Evolutionary conservation across 768 basidiomycete species (phyloP).

Genomic region (Podaxis pistillaris): DNA sequence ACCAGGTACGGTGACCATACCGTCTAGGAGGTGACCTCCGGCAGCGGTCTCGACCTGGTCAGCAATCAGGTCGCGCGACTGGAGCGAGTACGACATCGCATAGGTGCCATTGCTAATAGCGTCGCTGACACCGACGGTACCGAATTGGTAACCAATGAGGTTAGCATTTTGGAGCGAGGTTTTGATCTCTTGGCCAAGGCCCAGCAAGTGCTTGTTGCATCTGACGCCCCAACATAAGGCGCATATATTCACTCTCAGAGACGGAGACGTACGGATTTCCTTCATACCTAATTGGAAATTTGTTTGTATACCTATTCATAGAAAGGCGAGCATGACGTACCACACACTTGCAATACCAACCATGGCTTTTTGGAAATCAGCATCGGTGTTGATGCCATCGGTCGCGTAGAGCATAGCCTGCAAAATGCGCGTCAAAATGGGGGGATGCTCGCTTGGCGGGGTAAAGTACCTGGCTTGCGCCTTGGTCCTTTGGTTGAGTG

Average conservation of each 20-base stretch:
- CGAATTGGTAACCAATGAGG: constrained; percentile 95
- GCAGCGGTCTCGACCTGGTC: constrained; percentile 96
- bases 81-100: constrained; percentile 95
- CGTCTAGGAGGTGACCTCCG: constrained; percentile 97
- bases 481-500: constrained; percentile 92
- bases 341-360: constrained; percentile 96
- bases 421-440: constrained; percentile 7
- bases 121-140: constrained; percentile 96
- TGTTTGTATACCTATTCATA: constrained; percentile 12
- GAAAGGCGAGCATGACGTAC: constrained; percentile 43
- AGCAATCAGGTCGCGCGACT: constrained; percentile 96
- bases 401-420: constrained; percentile 99
- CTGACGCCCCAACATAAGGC: constrained; percentile 67
- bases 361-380: constrained; percentile 94
- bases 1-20: constrained; percentile 95
- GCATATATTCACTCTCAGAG: constrained; percentile 2
- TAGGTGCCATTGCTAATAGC: constrained; percentile 97
- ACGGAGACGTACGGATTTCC: constrained; percentile 88
- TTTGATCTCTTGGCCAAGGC: constrained; percentile 85
- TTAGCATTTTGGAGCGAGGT: constrained; percentile 66
- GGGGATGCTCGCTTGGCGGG: not conserved
- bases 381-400: constrained; percentile 77
- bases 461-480: constrained; percentile 77
- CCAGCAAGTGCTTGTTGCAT: constrained; percentile 93
- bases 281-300: constrained; percentile 76